Evolutionary conservation across 352 stramenopile species (phyloP).

Genomic region (Pythium scleroteichum): DNA sequence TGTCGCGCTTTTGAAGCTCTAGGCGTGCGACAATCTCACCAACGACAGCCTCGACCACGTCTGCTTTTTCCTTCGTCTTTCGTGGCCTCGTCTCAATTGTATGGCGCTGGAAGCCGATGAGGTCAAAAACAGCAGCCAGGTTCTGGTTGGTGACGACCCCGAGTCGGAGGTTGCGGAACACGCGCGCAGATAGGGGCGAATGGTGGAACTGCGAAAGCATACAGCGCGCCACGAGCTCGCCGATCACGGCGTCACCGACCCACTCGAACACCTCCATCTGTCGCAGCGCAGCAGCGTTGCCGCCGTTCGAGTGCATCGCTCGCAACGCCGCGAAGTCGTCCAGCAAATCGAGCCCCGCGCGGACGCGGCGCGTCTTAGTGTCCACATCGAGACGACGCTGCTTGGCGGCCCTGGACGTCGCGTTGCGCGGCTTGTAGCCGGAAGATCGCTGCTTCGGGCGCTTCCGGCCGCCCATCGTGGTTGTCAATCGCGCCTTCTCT

Average conservation of each 20-base stretch:
- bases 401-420: slow-evolving; percentile 6
- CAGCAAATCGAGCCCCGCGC: slow-evolving; percentile 23
- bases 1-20: slow-evolving; percentile 33
- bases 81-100: slow-evolving; percentile 14
- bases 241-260: slow-evolving; percentile 73
- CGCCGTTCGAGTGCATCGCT: slow-evolving; percentile 22
- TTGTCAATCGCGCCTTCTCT: not conserved
- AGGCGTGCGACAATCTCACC: slow-evolving; percentile 65
- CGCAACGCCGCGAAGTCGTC: slow-evolving; percentile 31
- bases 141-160: slow-evolving; percentile 73
- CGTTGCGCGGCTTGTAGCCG: slow-evolving; percentile 11
- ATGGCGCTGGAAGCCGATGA: slow-evolving; percentile 54
- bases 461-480: slow-evolving; percentile 18
- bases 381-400: slow-evolving; percentile 17
- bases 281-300: slow-evolving; percentile 13
- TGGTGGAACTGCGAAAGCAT: slow-evolving; percentile 66
- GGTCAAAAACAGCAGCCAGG: slow-evolving; percentile 61
- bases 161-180: slow-evolving; percentile 69
- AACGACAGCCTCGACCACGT: slow-evolving; percentile 67
- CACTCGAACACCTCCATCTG: slow-evolving; percentile 70
- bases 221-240: slow-evolving; percentile 66
- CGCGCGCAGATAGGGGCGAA: slow-evolving; percentile 51
- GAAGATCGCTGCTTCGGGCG: not conserved
- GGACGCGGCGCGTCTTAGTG: not conserved
- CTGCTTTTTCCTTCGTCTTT: slow-evolving; percentile 64